These are phyloP conservation scores for Ceratocystis colombiana DNA, from an alignment of 2,329 filamentous ascomycete genomes.

Conservation along the genomic window DNA sequence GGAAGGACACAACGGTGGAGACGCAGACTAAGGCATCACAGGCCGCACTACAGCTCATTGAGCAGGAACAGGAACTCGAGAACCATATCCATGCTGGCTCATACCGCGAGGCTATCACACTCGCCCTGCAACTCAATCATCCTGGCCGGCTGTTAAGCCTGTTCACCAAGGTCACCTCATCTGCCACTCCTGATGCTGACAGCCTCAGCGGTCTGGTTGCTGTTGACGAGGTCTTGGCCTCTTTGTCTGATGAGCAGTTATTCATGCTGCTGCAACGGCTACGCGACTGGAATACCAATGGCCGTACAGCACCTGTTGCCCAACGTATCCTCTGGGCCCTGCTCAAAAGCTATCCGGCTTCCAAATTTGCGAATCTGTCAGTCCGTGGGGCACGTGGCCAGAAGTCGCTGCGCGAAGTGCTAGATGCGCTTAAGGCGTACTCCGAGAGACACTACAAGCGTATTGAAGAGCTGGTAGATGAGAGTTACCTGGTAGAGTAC, in stretches of 20 bases:
- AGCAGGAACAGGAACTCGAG: slow-evolving; percentile 87
- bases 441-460: slow-evolving; percentile 88
- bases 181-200: slow-evolving; percentile 47
- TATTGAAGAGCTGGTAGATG: slow-evolving; percentile 80
- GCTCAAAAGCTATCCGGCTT: slow-evolving; percentile 69
- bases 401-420: slow-evolving; percentile 66
- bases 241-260: slow-evolving; percentile 73
- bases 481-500: slow-evolving; percentile 91
- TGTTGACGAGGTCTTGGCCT: slow-evolving; percentile 76
- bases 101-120: slow-evolving; percentile 83
- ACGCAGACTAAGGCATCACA: slow-evolving; percentile 66
- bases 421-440: slow-evolving; percentile 80
- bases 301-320: slow-evolving; percentile 70
- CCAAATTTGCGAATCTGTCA: slow-evolving; percentile 61
- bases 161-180: slow-evolving; percentile 69
- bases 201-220: slow-evolving; percentile 55
- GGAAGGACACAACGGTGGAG: slow-evolving; percentile 78
- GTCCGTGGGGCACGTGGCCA: slow-evolving; percentile 48
- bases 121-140: slow-evolving; percentile 89
- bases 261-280: slow-evolving; percentile 71
- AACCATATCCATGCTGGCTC: slow-evolving; percentile 84
- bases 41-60: slow-evolving; percentile 67
- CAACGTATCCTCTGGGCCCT: slow-evolving; percentile 75
- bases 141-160: slow-evolving; percentile 75
- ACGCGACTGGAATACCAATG: slow-evolving; percentile 96